Conservation (phyloP, 2,329 filamentous ascomycete species). For the Calonectria crousiana region DNA sequence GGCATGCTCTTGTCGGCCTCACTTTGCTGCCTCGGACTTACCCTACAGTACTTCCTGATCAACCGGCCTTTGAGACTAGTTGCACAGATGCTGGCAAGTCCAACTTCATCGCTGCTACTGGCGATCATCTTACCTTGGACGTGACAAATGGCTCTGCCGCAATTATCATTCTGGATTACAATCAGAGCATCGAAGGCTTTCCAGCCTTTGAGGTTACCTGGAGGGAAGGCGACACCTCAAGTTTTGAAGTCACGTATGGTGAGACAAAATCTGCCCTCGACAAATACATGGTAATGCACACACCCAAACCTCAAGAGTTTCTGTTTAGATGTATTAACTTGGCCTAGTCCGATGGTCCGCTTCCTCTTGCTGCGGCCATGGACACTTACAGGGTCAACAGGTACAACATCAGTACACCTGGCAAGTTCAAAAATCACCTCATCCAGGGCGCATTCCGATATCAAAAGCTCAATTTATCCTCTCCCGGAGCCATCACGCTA, state of each 20-base stretch:
- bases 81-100: neutral
- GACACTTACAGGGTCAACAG: conserved; percentile 50
- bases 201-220: neutral
- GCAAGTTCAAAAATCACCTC: conserved; percentile 46
- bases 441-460: conserved; percentile 53
- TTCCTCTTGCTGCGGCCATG: conserved; percentile 51
- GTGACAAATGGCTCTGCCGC: neutral
- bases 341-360: conserved; percentile 43
- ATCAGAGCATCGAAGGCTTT: conserved; percentile 10
- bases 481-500: conserved; percentile 43
- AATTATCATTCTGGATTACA: conserved; percentile 14
- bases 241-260: conserved; percentile 11
- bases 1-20: neutral
- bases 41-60: neutral
- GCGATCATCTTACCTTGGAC: neutral
- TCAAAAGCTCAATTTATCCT: conserved; percentile 52
- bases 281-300: conserved; percentile 2
- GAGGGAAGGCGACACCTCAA: neutral
- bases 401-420: conserved; percentile 46
- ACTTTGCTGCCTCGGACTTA: neutral
- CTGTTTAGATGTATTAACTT: neutral
- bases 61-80: neutral
- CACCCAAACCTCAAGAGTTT: neutral
- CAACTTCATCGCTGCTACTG: neutral
- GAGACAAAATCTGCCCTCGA: conserved; percentile 3